These are phyloP conservation scores for Daldinia caldariorum DNA, from an alignment of 495 filamentous ascomycete species.

Conservation along the genomic window DNA sequence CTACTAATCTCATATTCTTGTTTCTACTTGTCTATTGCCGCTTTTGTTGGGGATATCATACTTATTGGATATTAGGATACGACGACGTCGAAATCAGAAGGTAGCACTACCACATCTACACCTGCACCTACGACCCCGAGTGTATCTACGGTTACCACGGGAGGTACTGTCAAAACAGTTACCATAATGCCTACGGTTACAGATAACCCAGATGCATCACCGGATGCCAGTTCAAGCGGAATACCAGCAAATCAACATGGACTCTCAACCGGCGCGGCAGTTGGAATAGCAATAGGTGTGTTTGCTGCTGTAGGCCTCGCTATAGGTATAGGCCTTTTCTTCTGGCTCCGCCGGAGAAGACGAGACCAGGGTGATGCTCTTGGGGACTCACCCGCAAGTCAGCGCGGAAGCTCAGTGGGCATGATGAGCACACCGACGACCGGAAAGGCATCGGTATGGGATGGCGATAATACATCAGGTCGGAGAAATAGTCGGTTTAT, in stretches of 20 bases:
- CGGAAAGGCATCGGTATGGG: conserved; percentile 48
- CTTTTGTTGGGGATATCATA: conserved; percentile 2
- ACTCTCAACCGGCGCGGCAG: conserved; percentile 50
- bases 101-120: conserved; percentile 1
- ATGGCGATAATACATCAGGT: conserved; percentile 51
- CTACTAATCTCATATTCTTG: conserved; percentile 35
- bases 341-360: conserved; percentile 50
- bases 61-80: conserved; percentile 17
- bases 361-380: conserved; percentile 42
- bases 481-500: conserved; percentile 60
- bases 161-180: conserved; percentile 54
- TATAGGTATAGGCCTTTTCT: conserved; percentile 42
- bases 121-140: conserved; percentile 26
- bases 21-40: conserved; percentile 15
- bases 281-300: conserved; percentile 57
- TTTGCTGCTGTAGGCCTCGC: conserved; percentile 45
- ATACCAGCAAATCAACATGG: conserved; percentile 35
- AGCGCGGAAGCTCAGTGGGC: conserved; percentile 54
- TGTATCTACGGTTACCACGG: conserved; percentile 54
- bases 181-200: conserved; percentile 47
- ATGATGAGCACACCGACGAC: conserved; percentile 51
- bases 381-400: conserved; percentile 39
- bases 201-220: not conserved
- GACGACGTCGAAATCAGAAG: conserved; percentile 1
- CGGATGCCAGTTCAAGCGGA: conserved; percentile 32